A percentile compares a stretch with the other conserved stretches of the same genome.
These are phyloP conservation scores for Aspergillus egyptiacus DNA, from an alignment of 495 filamentous ascomycete genomes.

Conservation along the genomic window DNA sequence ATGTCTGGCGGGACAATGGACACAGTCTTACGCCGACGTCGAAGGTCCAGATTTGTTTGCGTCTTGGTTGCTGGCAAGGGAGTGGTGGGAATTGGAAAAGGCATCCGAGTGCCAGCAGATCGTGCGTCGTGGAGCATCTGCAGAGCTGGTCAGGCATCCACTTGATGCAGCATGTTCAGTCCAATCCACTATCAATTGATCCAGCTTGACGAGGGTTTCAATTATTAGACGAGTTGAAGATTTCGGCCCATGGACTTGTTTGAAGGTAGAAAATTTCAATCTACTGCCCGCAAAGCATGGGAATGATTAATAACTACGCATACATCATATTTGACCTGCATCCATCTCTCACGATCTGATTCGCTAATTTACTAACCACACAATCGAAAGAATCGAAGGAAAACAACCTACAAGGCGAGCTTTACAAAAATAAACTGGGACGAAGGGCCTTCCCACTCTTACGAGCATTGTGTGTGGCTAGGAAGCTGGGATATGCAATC, in stretches of 20 bases:
- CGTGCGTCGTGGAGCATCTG: constrained; percentile 19
- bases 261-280: constrained; percentile 6
- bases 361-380: constrained; percentile 11
- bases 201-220: neutral
- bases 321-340: constrained; percentile 1
- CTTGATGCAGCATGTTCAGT: constrained; percentile 15
- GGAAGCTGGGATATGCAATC: constrained; percentile 5
- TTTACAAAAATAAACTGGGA: constrained; percentile 13
- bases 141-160: constrained; percentile 25
- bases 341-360: constrained; percentile 5
- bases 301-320: constrained; percentile 7
- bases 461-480: constrained; percentile 11
- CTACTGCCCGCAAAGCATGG: constrained; percentile 14
- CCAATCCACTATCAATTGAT: constrained; percentile 3
- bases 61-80: constrained; percentile 9
- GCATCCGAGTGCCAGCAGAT: constrained; percentile 12
- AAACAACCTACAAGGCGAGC: constrained; percentile 2
- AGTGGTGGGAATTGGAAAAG: constrained; percentile 10
- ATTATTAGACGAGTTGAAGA: constrained; percentile 1
- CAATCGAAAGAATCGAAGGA: neutral
- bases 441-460: constrained; percentile 14
- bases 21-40: constrained; percentile 20
- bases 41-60: constrained; percentile 3
- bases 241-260: neutral
- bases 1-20: constrained; percentile 17